phyloP scores from a whole-genome alignment of 192 early-diverging fungal species.

The Phlyctochytrium planicorne region DNA sequence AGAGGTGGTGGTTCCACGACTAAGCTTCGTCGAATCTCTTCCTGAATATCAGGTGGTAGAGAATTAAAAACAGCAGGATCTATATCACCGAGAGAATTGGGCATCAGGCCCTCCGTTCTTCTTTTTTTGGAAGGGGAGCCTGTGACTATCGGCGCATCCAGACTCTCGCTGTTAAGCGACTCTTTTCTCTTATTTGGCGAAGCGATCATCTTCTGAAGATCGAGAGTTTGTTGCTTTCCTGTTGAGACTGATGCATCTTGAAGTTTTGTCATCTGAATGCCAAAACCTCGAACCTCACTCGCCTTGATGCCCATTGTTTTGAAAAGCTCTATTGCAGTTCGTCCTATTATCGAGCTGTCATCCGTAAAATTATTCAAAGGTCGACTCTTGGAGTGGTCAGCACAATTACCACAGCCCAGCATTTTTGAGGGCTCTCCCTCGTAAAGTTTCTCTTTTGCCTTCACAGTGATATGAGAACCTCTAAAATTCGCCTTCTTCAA shows the following conservation, averaged over 20 bases:
- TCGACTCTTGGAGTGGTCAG: conserved; percentile 36
- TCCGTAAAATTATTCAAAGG: conserved; percentile 8
- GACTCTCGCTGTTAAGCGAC: no score
- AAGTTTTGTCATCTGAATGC: conserved; percentile 38
- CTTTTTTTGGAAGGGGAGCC: no score
- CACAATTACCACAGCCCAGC: conserved; percentile 46
- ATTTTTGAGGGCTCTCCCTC: conserved; percentile 49
- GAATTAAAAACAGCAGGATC: no score
- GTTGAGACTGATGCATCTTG: no score
- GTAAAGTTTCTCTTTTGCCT: conserved; percentile 51
- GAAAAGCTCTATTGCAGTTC: conserved; percentile 24
- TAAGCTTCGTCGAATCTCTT: no score
- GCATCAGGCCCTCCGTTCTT: no score
- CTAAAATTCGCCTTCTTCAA: conserved; percentile 52
- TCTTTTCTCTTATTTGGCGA: no score
- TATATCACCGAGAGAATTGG: no score
- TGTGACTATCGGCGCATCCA: no score
- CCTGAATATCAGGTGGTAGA: no score
- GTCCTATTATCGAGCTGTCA: conserved; percentile 10
- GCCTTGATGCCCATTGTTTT: conserved; percentile 23
- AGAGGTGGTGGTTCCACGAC: no score
- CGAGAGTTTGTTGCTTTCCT: background rate
- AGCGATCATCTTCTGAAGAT: no score
- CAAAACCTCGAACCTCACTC: conserved; percentile 41
- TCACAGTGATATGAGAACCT: conserved; percentile 67